These are phyloP conservation scores for Marasmius tenuissimus DNA, from an alignment of 1,284 basidiomycete species.

Conservation along the genomic window DNA sequence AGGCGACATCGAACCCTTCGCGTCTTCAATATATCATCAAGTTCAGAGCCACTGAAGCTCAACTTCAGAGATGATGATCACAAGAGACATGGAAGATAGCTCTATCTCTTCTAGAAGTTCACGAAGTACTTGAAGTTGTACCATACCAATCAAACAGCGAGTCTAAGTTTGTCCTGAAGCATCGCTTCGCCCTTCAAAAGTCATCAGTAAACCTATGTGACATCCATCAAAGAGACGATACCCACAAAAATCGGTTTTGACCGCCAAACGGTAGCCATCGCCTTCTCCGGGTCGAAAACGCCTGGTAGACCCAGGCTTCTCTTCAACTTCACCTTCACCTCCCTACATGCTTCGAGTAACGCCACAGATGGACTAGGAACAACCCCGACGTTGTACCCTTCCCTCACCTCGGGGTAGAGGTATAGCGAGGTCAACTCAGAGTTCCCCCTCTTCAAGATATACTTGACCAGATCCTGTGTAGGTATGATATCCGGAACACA, in stretches of 20 bases:
- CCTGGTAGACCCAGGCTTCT: not conserved
- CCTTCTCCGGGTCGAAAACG: not conserved
- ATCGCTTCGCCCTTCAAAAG: not conserved
- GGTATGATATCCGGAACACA: not conserved
- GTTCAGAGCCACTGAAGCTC: too few relatives aligned
- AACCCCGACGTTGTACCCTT: not conserved
- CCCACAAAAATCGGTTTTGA: not conserved
- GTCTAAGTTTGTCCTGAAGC: too few relatives aligned
- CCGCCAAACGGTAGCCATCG: not conserved
- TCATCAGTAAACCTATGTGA: not conserved
- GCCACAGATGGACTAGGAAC: not conserved
- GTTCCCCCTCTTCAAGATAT: not conserved
- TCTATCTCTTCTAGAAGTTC: too few relatives aligned
- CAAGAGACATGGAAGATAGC: too few relatives aligned
- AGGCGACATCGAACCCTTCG: too few relatives aligned
- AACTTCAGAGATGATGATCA: too few relatives aligned
- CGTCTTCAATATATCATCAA: too few relatives aligned
- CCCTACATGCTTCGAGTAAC: not conserved
- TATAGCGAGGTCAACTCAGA: not conserved
- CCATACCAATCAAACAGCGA: too few relatives aligned
- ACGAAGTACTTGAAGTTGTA: too few relatives aligned
- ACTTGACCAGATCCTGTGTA: not conserved
- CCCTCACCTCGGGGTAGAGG: not conserved
- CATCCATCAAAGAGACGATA: not conserved
- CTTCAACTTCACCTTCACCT: not conserved